Evolutionary conservation across 2,329 filamentous ascomycete species (phyloP).

Genomic region (Chaetomium sp.): DNA sequence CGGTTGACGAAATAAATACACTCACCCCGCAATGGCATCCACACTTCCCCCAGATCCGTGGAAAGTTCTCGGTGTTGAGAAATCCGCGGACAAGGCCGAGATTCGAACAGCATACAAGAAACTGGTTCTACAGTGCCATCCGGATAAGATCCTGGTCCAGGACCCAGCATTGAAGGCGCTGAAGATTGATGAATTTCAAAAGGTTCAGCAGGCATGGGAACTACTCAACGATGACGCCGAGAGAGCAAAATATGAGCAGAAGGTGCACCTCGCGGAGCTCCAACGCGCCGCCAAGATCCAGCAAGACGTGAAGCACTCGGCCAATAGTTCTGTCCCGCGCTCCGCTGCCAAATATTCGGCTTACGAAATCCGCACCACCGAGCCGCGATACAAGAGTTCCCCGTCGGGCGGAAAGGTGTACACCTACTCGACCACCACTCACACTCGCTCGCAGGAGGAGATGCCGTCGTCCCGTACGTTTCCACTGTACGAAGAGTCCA

Average conservation of each 20-base stretch:
- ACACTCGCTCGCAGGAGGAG: constrained; percentile 45
- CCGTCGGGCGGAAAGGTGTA: constrained; percentile 31
- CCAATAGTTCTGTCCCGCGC: constrained; percentile 40
- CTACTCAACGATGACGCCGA: constrained; percentile 71
- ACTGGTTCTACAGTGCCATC: constrained; percentile 80
- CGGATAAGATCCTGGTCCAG: constrained; percentile 69
- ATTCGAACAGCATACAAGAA: constrained; percentile 80
- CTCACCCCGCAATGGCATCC: constrained; percentile 39
- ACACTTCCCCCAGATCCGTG: constrained; percentile 68
- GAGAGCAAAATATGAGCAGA: constrained; percentile 70
- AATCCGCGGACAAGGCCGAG: constrained; percentile 60
- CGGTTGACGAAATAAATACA: neutral
- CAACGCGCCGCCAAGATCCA: constrained; percentile 36
- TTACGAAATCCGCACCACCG: constrained; percentile 45
- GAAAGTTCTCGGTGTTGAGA: constrained; percentile 64
- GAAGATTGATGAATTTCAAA: constrained; percentile 84
- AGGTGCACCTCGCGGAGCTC: constrained; percentile 60
- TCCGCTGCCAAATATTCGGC: constrained; percentile 31
- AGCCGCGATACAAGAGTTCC: constrained; percentile 38
- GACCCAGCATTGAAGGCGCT: constrained; percentile 67
- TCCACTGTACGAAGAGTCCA: constrained; percentile 36
- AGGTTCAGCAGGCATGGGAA: constrained; percentile 89
- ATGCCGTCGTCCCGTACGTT: constrained; percentile 28
- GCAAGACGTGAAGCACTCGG: constrained; percentile 32
- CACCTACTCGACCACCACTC: constrained; percentile 29